A percentile compares a stretch with the other conserved stretches of the same genome.
These are phyloP conservation scores for Entonaema liquescens DNA, from an alignment of 495 filamentous ascomycete species.

Conservation along the genomic window DNA sequence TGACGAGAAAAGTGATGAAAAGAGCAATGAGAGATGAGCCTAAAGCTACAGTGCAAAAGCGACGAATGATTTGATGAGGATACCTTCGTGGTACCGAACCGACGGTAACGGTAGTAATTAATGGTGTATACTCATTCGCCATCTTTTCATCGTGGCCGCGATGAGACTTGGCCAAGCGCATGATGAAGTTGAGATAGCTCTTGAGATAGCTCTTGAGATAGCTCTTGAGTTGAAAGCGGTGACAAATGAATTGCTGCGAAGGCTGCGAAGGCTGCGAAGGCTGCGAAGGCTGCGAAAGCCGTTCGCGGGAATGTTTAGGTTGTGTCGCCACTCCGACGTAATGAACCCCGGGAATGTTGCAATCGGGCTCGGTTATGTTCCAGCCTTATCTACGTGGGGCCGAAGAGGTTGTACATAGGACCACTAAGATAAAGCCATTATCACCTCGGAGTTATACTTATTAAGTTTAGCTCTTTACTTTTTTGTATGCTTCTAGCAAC, in stretches of 20 bases:
- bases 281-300: background rate
- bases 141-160: conserved; percentile 48
- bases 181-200: conserved; percentile 11
- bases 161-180: conserved; percentile 14
- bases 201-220: too few species aligned
- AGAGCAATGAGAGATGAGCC: conserved; percentile 64
- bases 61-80: conserved; percentile 71
- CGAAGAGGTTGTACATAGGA: too few species aligned
- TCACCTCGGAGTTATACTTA: background rate
- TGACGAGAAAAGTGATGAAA: conserved; percentile 68
- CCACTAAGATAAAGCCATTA: too few species aligned
- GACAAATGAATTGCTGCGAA: too few species aligned
- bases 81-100: conserved; percentile 67
- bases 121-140: conserved; percentile 67
- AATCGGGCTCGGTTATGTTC: conserved; percentile 21
- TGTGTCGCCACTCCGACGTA: conserved; percentile 30
- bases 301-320: conserved; percentile 5
- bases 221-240: background rate
- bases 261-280: background rate
- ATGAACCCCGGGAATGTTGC: conserved; percentile 28
- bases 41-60: conserved; percentile 74
- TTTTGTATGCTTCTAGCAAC: too few species aligned
- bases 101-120: conserved; percentile 66
- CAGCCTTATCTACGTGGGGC: background rate
- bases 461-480: too few species aligned